Evolutionary conservation across 2,329 filamentous ascomycete species (phyloP).

Genomic region (Penicillium sp.): DNA sequence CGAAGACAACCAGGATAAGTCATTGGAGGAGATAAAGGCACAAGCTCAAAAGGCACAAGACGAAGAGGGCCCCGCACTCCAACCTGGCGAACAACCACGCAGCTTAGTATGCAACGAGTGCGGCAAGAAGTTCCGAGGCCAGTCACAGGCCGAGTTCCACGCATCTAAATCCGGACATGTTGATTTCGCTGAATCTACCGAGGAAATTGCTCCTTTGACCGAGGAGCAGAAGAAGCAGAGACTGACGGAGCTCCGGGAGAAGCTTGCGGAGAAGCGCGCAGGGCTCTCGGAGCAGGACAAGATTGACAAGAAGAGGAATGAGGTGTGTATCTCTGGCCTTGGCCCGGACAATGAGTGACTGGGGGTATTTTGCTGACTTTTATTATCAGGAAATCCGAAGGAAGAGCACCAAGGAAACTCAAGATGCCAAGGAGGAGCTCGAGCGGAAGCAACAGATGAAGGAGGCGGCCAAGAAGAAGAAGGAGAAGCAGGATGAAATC

Average conservation of each 20-base stretch:
- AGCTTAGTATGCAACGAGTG: conserved; percentile 94
- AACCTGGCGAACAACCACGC: conserved; percentile 68
- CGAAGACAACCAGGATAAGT: conserved; percentile 83
- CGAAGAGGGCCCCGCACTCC: conserved; percentile 62
- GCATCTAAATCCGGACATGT: conserved; percentile 86
- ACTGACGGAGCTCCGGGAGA: conserved; percentile 70
- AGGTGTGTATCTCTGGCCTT: conserved; percentile 50
- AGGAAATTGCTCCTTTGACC: conserved; percentile 85
- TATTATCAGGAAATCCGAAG: conserved; percentile 61
- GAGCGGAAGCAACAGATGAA: conserved; percentile 87
- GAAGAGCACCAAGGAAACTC: conserved; percentile 84
- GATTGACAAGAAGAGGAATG: conserved; percentile 78
- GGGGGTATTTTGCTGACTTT: background rate
- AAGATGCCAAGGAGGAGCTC: conserved; percentile 87
- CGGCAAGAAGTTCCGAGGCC: conserved; percentile 81
- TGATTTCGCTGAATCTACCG: conserved; percentile 89
- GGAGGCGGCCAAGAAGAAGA: conserved; percentile 78
- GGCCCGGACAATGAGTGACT: background rate
- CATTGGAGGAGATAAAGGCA: conserved; percentile 73
- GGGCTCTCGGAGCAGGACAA: conserved; percentile 69
- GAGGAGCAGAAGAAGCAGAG: conserved; percentile 86
- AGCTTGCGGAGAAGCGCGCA: conserved; percentile 69
- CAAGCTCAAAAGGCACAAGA: conserved; percentile 52
- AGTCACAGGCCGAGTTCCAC: conserved; percentile 82
- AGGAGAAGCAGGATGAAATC: conserved; percentile 81